Percentiles rank a stretch among this genome's conserved stretches.
Evolutionary conservation across 2,329 filamentous ascomycete species (phyloP).

Genomic region (Penicillium sp.): DNA sequence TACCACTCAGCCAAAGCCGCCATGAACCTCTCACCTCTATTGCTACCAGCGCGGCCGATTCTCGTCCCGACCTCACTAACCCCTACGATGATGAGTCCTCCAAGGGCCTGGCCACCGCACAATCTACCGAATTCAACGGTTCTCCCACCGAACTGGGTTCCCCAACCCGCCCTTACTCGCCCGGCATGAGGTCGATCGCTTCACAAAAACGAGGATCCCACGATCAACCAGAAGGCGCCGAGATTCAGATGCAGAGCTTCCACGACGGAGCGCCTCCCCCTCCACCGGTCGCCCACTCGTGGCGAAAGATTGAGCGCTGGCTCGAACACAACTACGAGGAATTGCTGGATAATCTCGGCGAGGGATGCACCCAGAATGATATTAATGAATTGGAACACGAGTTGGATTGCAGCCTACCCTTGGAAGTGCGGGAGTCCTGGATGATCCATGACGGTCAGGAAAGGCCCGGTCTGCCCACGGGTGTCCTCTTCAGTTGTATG

Average conservation of each 20-base stretch:
- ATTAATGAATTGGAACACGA: conserved; percentile 95
- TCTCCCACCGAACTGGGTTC: conserved; percentile 53
- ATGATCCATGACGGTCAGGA: conserved; percentile 95
- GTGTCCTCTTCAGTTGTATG: conserved; percentile 91
- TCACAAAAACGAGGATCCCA: conserved; percentile 59
- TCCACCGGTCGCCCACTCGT: conserved; percentile 82
- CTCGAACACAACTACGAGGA: conserved; percentile 93
- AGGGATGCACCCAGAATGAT: conserved; percentile 88
- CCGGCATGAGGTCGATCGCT: conserved; percentile 75
- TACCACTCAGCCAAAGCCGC: conserved; percentile 77
- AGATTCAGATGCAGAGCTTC: conserved; percentile 96
- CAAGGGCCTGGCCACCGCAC: conserved; percentile 52
- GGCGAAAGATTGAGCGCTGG: conserved; percentile 92
- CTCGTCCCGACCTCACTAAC: conserved; percentile 73
- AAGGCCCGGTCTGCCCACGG: conserved; percentile 82
- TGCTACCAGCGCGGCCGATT: conserved; percentile 79
- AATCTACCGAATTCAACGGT: conserved; percentile 59
- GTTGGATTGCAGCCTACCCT: conserved; percentile 85
- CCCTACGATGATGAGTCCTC: conserved; percentile 70
- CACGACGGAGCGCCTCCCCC: conserved; percentile 84
- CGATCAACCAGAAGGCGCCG: conserved; percentile 65
- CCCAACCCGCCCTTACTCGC: conserved; percentile 73
- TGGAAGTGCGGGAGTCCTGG: conserved; percentile 89
- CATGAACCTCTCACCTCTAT: conserved; percentile 81
- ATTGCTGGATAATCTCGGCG: conserved; percentile 86